Conservation (phyloP, 164 flowering plant species). For the Taxillus chinensis region DNA sequence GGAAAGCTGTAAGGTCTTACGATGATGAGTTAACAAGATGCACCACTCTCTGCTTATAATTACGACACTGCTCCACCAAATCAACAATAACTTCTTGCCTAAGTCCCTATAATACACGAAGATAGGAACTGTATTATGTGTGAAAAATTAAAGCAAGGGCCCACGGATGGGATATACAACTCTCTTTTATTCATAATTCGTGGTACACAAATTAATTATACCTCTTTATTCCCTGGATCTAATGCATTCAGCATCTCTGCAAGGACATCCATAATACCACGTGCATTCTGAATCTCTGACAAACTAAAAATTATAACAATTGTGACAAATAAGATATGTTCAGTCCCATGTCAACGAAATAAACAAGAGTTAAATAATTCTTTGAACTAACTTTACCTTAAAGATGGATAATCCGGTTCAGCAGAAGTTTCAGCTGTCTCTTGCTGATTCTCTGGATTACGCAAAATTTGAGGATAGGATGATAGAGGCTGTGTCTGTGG, state of each 20-base stretch:
- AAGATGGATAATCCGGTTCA: slow-evolving; percentile 67
- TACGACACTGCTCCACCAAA: slow-evolving; percentile 4
- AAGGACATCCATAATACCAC: slow-evolving; percentile 96
- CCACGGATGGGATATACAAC: no score
- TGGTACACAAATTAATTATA: slow-evolving; percentile 7
- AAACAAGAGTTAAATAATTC: not conserved
- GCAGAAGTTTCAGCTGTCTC: slow-evolving; percentile 64
- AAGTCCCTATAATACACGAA: not conserved
- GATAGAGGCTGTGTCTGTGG: slow-evolving; percentile 82
- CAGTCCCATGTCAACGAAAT: not conserved
- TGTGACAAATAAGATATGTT: not conserved
- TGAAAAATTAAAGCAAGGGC: no score
- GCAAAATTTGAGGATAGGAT: slow-evolving; percentile 58
- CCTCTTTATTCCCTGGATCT: slow-evolving; percentile 73
- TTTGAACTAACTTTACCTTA: slow-evolving; percentile 43
- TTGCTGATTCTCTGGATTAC: slow-evolving; percentile 32
- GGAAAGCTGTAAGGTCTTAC: not conserved
- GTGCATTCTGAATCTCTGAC: slow-evolving; percentile 95
- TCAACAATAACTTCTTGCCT: slow-evolving; percentile 3
- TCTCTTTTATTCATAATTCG: not conserved
- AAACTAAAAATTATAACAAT: slow-evolving; percentile 29
- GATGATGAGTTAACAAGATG: slow-evolving; percentile 1
- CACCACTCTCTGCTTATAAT: slow-evolving; percentile 1
- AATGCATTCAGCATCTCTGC: slow-evolving; percentile 93
- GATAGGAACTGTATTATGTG: no score